Base-by-base conservation (phyloP, 176 grass and related monocot species). In the Hordeum marinum region DNA sequence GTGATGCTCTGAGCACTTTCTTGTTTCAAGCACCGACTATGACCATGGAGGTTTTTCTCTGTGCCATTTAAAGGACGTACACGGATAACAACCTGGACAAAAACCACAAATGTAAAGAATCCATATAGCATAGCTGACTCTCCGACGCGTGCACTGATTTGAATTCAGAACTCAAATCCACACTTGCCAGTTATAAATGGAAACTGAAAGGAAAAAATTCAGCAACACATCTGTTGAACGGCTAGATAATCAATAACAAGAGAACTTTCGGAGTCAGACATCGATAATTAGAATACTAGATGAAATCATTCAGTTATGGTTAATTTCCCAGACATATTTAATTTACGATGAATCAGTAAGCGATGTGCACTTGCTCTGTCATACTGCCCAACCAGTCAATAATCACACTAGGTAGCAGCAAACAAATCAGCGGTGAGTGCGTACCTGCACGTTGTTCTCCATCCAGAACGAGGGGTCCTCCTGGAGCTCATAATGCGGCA, bases 391-490 rank as follows among this genome's bases (percentile, higher is more conserved):
- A 60, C 12, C 5, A 78, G 48, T 13, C 3, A 39, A 68, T 60
- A 88, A 46, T n/a, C n/a, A 26, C 55, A 50, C 5, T 45, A 27
- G 5, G 67, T 11, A 59, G 26, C 69, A 62, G 34, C 43, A 73
- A 66, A 73, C 46, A 29, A 43, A 79, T 31, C 6, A 21, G 52
- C 41, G 25, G 69, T 9, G 39, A 24, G 12, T 26, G 70, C 41
- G 4, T 81, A 95, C 95, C 95, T 98, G 89, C 29, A 98, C 93
- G 71, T 95, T 98, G 83, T 95, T 86, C 66, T 98, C 89, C 82
- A 89, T 89, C 96, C 96, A 98, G 69, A 98, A 98, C 0, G 91
- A 98, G 31, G 91, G 91, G 67, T 95, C 89, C 83, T 98, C 93
- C 61, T 83, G 72, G 70, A 98, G 93, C 63, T 98, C 89, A 41